Percentiles rank a stretch among this genome's conserved stretches.
Evolutionary conservation across 768 basidiomycete genomes (phyloP).

Genomic region (Tylopilus vinaceipallidus): DNA sequence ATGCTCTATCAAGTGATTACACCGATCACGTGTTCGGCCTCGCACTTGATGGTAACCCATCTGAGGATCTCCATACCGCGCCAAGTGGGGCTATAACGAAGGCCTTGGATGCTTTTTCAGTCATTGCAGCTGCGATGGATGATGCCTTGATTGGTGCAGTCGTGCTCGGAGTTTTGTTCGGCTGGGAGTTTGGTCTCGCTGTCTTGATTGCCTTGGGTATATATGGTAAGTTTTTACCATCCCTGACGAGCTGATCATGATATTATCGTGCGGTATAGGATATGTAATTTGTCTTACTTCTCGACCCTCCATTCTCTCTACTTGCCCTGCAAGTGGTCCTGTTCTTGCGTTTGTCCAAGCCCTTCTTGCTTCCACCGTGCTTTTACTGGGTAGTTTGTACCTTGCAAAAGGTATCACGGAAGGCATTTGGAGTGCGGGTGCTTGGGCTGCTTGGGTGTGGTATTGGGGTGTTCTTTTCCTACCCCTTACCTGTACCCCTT

Average conservation of each 20-base stretch:
- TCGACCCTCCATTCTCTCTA: constrained; percentile 8
- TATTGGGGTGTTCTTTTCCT: constrained; percentile 34
- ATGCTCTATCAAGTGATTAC: constrained; percentile 55
- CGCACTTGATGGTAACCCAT: constrained; percentile 77
- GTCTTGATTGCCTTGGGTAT: constrained; percentile 72
- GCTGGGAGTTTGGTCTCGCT: constrained; percentile 64
- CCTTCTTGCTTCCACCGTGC: constrained; percentile 76
- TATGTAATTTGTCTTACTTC: constrained; percentile 13
- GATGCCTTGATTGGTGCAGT: constrained; percentile 74
- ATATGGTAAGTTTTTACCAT: constrained; percentile 50
- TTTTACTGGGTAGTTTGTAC: constrained; percentile 61
- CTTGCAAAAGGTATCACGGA: constrained; percentile 29
- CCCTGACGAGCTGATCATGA: neutral
- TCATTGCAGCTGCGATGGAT: constrained; percentile 78
- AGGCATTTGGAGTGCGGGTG: constrained; percentile 27
- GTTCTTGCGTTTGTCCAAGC: constrained; percentile 54
- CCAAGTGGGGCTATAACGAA: constrained; percentile 13
- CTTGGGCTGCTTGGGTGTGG: constrained; percentile 31
- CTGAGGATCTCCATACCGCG: constrained; percentile 72
- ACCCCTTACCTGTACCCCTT: constrained; percentile 27
- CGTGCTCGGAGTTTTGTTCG: constrained; percentile 60
- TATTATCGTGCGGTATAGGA: constrained; percentile 10
- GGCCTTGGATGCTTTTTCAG: constrained; percentile 35
- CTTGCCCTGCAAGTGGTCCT: constrained; percentile 1
- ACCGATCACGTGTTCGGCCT: constrained; percentile 87